Conservation (phyloP, 345 rosid genomes). For the Linum trigynum region DNA sequence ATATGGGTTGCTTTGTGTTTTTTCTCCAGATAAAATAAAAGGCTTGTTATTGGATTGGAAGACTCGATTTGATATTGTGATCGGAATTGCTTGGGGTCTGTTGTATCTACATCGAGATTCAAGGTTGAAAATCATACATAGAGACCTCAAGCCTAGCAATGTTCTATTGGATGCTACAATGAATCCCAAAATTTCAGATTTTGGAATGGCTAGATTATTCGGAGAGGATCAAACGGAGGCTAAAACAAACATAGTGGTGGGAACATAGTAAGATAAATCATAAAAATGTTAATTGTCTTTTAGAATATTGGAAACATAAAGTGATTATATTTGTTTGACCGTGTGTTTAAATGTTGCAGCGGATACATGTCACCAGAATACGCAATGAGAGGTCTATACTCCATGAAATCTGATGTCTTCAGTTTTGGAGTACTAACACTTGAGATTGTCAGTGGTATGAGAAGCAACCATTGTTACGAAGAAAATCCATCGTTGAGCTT, state of each 20-base stretch:
- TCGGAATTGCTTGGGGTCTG: neutral
- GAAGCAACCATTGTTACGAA: neutral
- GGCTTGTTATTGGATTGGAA: neutral
- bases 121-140: neutral
- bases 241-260: conserved; percentile 5
- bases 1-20: neutral
- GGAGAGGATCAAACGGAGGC: neutral
- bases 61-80: neutral
- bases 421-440: conserved; percentile 19
- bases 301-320: neutral
- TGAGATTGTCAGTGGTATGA: conserved; percentile 17
- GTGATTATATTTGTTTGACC: neutral
- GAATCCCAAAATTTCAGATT: conserved; percentile 4
- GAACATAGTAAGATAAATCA: conserved; percentile 15
- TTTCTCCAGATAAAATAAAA: neutral
- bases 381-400: conserved; percentile 13
- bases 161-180: neutral
- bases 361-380: conserved; percentile 22
- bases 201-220: neutral
- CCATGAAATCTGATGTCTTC: conserved; percentile 17
- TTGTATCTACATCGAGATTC: conserved; percentile 1
- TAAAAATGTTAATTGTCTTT: no score
- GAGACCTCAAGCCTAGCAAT: neutral
- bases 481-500: neutral
- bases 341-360: neutral